These are phyloP conservation scores for Picochlorum costavermella DNA, from an alignment of 139 green algal species.

Conservation along the genomic window DNA sequence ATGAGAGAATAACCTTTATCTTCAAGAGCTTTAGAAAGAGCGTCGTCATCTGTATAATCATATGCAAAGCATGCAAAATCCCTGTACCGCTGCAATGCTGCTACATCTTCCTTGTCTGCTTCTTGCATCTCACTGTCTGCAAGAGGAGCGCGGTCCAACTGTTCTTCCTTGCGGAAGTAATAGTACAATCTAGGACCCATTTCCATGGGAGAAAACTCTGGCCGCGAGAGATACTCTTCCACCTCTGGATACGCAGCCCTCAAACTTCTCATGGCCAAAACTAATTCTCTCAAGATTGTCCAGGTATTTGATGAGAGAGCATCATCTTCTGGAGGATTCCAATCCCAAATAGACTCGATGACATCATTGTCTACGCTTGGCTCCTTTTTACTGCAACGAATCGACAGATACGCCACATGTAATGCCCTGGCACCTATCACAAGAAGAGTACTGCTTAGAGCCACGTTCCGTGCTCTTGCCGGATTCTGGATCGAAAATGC, in stretches of 20 bases:
- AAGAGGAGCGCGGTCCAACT: not conserved
- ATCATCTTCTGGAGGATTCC: slow-evolving; percentile 11
- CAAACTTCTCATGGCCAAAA: slow-evolving; percentile 10
- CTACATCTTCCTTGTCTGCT: not conserved
- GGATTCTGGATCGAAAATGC: not conserved
- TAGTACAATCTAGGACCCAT: slow-evolving; percentile 19
- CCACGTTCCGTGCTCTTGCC: not conserved
- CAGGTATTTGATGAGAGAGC: slow-evolving; percentile 1
- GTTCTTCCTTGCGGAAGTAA: slow-evolving; percentile 1
- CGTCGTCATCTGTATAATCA: slow-evolving; percentile 11
- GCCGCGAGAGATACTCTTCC: not conserved
- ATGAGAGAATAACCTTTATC: slow-evolving; percentile 9
- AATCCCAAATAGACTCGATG: slow-evolving; percentile 19
- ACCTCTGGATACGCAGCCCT: slow-evolving; percentile 5
- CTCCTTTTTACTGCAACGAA: not conserved
- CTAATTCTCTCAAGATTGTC: slow-evolving; percentile 21
- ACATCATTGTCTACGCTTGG: not conserved
- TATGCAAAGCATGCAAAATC: slow-evolving; percentile 11
- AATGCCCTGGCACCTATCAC: not conserved
- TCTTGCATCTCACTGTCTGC: not conserved
- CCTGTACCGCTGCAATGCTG: not conserved
- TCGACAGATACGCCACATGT: not conserved
- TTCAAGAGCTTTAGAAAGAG: not conserved
- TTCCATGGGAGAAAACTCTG: slow-evolving; percentile 11
- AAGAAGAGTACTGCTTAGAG: not conserved